Conservation (phyloP, 129 eudicot genomes). For the Helichrysum umbraculigerum region DNA sequence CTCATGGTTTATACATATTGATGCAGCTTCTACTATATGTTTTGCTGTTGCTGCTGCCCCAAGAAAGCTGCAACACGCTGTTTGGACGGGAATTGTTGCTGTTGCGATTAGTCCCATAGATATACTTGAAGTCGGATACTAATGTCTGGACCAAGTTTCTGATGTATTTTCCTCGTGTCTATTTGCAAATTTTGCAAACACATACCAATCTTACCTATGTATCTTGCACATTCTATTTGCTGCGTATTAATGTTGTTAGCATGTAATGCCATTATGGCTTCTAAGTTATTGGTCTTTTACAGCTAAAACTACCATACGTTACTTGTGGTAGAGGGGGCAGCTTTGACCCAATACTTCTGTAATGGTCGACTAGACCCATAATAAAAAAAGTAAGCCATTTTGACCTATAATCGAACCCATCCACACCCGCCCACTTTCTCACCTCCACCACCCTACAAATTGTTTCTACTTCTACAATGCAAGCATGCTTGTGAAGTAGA, state of each 20-base stretch:
- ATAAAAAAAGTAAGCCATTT: not conserved
- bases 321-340: not conserved
- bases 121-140: not conserved
- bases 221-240: not conserved
- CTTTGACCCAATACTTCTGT: not conserved
- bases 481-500: not conserved
- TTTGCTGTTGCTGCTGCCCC: slow-evolving; percentile 58
- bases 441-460: not conserved
- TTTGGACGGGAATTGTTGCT: slow-evolving; percentile 42
- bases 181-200: not conserved
- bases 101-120: slow-evolving; percentile 26
- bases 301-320: not conserved
- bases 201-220: not conserved
- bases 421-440: not conserved
- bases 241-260: not conserved
- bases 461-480: slow-evolving; percentile 17
- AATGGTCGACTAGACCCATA: not conserved
- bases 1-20: slow-evolving; percentile 10
- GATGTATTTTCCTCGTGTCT: not conserved
- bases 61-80: slow-evolving; percentile 46
- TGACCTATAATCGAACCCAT: not conserved
- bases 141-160: not conserved
- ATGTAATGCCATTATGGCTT: not conserved
- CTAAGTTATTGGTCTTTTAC: not conserved
- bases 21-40: slow-evolving; percentile 57